phyloP scores from a whole-genome alignment of 2,329 filamentous ascomycete species.

The Torrubiella hemipterigena region DNA sequence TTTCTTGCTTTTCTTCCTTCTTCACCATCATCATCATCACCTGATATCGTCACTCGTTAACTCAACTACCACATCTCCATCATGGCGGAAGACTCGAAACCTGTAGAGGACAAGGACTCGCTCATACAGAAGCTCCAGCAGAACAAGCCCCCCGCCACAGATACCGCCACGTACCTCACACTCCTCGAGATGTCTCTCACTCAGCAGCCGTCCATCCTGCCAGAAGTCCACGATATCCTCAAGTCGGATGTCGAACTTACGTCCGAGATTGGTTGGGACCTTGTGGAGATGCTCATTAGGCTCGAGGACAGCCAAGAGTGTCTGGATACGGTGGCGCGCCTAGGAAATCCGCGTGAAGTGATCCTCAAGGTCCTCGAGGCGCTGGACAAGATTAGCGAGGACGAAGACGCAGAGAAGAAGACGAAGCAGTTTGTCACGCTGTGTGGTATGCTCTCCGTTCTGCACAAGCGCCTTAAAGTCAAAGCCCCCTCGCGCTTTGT shows the following conservation, averaged over 20 bases:
- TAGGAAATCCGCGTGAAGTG: slow-evolving; percentile 72
- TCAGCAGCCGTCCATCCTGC: slow-evolving; percentile 52
- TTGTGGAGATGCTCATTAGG: slow-evolving; percentile 62
- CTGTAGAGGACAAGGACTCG: too few relatives aligned
- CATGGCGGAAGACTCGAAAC: too few relatives aligned
- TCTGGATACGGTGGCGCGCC: slow-evolving; percentile 59
- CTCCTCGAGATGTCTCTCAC: slow-evolving; percentile 64
- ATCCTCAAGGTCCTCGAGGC: slow-evolving; percentile 70
- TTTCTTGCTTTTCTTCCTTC: too few relatives aligned
- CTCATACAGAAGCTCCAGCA: slow-evolving; percentile 34
- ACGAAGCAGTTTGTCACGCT: slow-evolving; percentile 52
- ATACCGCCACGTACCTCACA: slow-evolving; percentile 67
- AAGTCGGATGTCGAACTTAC: slow-evolving; percentile 58
- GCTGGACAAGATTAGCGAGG: slow-evolving; percentile 39
- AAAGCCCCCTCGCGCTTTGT: slow-evolving; percentile 70
- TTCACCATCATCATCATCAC: neutral
- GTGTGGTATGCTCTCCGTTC: slow-evolving; percentile 57
- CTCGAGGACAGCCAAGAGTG: slow-evolving; percentile 58
- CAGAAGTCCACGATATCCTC: slow-evolving; percentile 55
- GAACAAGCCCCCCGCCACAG: slow-evolving; percentile 39
- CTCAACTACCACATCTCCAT: too few relatives aligned
- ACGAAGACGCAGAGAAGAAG: slow-evolving; percentile 19
- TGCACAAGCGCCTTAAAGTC: slow-evolving; percentile 65
- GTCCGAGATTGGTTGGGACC: slow-evolving; percentile 72
- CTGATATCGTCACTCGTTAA: too few relatives aligned